Base-by-base conservation (phyloP, 2,329 filamentous ascomycete genomes). In the Neonectria magnoliae region DNA sequence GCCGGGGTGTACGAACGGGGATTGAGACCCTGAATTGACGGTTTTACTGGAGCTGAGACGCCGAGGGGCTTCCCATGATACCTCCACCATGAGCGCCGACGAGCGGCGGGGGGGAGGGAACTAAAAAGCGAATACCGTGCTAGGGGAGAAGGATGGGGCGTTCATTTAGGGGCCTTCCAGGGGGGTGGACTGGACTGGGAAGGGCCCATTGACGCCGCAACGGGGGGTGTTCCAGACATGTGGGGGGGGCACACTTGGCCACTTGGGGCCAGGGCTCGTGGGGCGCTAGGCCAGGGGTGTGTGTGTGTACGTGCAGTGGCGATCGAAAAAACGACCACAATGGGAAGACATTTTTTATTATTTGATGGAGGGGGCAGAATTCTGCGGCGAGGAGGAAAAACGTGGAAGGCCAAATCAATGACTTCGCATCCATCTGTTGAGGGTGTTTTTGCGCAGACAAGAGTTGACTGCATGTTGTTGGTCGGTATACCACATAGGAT, bases 11-110 rank as follows among this genome's bases (percentile, higher is more conserved):
- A 58, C 31, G 31, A 55, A 33, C 27, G 61, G 60, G 61, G 51
- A 48, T 38, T 20, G 60, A 64, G 66, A 73, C 71, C 71, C 71
- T 73, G 71, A 72, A 73, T 73, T 73, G 71, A 57, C 62, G 68
- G 67, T 45, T 70, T 68, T 73, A 57, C 58, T 64, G 63, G 56
- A 67, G 65, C 61, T 61, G 62, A 63, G 58, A 57, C 53, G 54
- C 33, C 47, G 41, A 61, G 65, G 58, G 59, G 60, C 65, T 51
- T 33, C 36, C 10, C 36, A 38, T 45, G 58, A 63, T 57, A 55
- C 55, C 48, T 57, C 52, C 61, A 36, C 42, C 56, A 64, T 42
- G 52, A 60, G 65, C 59, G 20, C 52, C 57, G 48, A 56, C 45
- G 60, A 58, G 68, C 52, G 70, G 70, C 67, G 69, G 27, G 36